Base-by-base conservation (phyloP, 78 protist genomes). In the Dictyostelium brefeldianum region DNA sequence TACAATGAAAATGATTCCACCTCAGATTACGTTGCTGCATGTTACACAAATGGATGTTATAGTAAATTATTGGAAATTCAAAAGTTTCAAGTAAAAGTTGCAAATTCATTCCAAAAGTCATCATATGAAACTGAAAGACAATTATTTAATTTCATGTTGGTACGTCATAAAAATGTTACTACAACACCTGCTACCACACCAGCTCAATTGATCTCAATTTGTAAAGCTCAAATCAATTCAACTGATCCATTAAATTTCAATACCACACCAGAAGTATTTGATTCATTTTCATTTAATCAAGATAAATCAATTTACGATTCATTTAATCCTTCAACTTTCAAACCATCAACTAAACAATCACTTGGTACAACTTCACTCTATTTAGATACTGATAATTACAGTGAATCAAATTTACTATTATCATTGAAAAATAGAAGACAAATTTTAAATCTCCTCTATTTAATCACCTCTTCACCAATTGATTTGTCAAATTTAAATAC, bases 1-100 rank as follows among this genome's bases (percentile, higher is more conserved):
- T 87, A 87, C 31, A 47, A 27, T 14, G 93, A 87, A 78, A 87
- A 87, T 50, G 80, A 87, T 7, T 59, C 80, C 1, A 87, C 93
- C 0, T 62, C 93, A 0, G 93, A 87, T 50, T 87, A 56, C 64
- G 74, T 87, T 14, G 83, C 93, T 0, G 48, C 65, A 5, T 78
- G 84, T 59, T 87, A 87, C 65, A 50, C n/a, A 59, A 59, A 74
- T n/a, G 81, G 70, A 27, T 46, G 54, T 46, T 87, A 77, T 17
- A 51, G 53, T 70, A 87, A 87, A 25, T 43, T 87, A 1, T 41
- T 62, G 0, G 93, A 87, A 53, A 59, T 87, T 10, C 84, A 77
- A 59, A 87, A 87, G 20, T 87, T 87, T 84, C 83, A 78, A 64
- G 93, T 57, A 3, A 80, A 80, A 15, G 79, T 87, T 17, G 47